A percentile compares a stretch with the other conserved stretches of the same genome.
Conservation (phyloP, 257 asterid species). For the Nicotiana benthamiana region DNA sequence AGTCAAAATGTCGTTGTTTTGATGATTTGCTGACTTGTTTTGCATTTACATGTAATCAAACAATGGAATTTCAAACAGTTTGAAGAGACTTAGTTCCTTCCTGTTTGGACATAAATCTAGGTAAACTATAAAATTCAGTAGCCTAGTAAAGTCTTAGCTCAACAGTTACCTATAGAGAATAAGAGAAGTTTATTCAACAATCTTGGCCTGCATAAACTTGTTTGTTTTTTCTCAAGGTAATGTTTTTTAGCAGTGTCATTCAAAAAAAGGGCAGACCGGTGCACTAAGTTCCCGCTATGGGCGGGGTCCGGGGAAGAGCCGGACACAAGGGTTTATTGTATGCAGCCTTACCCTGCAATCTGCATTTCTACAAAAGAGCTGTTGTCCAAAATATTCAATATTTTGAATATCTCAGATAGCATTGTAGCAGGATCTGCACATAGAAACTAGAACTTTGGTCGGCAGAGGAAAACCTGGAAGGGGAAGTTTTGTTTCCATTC, state of each 20-base stretch:
- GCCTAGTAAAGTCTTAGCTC: neutral
- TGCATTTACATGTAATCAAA: neutral
- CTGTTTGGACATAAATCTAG: neutral
- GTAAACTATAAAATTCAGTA: neutral
- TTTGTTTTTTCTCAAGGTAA: neutral
- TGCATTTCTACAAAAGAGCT: too few species aligned
- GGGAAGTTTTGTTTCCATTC: slow-evolving; percentile 51
- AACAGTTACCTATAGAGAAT: neutral
- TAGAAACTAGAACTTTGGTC: slow-evolving; percentile 35
- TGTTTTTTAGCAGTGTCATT: neutral
- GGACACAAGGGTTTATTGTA: too few species aligned
- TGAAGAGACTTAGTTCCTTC: neutral
- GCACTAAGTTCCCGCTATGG: too few species aligned
- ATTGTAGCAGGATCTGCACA: slow-evolving; percentile 16
- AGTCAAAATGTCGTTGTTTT: neutral
- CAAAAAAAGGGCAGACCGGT: too few species aligned
- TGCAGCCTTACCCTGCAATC: too few species aligned
- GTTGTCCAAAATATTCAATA: too few species aligned
- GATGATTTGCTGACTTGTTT: neutral
- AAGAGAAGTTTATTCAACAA: neutral
- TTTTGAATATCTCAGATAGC: slow-evolving; percentile 68
- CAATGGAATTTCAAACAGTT: neutral
- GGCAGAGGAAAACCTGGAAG: slow-evolving; percentile 47
- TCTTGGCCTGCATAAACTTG: neutral
- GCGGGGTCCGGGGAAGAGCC: too few species aligned